Base-by-base conservation (phyloP, 129 eudicot genomes). In the Artemisia argyi region DNA sequence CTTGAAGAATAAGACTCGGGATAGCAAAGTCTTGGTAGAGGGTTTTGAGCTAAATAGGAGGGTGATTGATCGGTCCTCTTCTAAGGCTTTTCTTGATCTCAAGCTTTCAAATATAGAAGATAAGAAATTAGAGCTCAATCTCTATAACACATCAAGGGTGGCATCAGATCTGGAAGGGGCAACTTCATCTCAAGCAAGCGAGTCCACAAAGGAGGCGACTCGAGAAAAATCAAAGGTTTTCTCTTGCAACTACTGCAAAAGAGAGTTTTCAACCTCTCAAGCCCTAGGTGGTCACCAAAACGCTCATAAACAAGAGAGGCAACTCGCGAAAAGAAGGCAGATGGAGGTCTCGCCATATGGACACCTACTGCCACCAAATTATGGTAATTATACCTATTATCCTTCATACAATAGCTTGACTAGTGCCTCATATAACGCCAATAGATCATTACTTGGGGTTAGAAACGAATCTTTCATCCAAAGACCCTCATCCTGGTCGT, bases 201-300 rank as follows among this genome's bases (percentile, higher is more conserved):
- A 82, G 74, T 81, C 86, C 1, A 78, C 88, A 1, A 79, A 71
- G 2, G 89, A 84, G 65, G 78, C 59, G 12, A 19, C 53, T n/a
- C 52, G 58, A 15, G 70, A 83, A 64, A 81, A 75, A 53, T 22
- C 86, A 32, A 83, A 81, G 72, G 75, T 79, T 77, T 89, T 89
- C 65, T 55, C 87, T 4, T 89, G 96, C 72, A 86, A 66, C 49
- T 89, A 81, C 3, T 89, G 96, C 69, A 66, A 74, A 70, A 79
- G 91, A 61, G 86, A 79, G 75, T 89, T 89, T 69, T 86, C 91
- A 24, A 89, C 91, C 35, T 86, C 96, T 19, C 96, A 89, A 42
- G 91, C 96, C 6, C 52, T 89, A 10, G 96, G 96, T 11, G 96
- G 96, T 54, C 96, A 89, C 76, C 96, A 89, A 24, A 89, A 89